Percentiles rank a stretch among this genome's conserved stretches.
Conservation (phyloP, 495 filamentous ascomycete genomes). For the Penicillium subrubescens region DNA sequence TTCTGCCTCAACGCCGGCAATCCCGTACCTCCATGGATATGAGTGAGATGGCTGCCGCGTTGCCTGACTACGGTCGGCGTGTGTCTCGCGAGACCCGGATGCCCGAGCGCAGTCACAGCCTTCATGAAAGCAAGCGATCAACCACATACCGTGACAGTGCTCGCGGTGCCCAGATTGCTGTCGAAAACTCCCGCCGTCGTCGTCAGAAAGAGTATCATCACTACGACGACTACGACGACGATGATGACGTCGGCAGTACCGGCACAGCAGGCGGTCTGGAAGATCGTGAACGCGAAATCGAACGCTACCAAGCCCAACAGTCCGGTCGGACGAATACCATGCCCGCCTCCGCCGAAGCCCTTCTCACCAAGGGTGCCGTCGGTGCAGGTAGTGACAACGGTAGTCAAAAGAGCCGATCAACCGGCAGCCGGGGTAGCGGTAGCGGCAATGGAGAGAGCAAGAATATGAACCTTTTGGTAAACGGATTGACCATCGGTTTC, state of each 20-base stretch:
- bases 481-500: slow-evolving; percentile 48
- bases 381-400: slow-evolving; percentile 44
- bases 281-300: slow-evolving; percentile 32
- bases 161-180: slow-evolving; percentile 34
- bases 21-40: slow-evolving; percentile 38
- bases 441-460: slow-evolving; percentile 41
- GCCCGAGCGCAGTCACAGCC: slow-evolving; percentile 41
- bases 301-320: slow-evolving; percentile 44
- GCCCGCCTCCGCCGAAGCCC: slow-evolving; percentile 40
- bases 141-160: slow-evolving; percentile 37
- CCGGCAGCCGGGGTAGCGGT: slow-evolving; percentile 48
- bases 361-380: slow-evolving; percentile 32
- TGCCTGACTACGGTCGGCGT: slow-evolving; percentile 37
- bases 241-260: neutral
- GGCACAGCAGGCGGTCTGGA: slow-evolving; percentile 24
- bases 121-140: slow-evolving; percentile 31
- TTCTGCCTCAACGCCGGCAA: slow-evolving; percentile 34
- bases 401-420: slow-evolving; percentile 49
- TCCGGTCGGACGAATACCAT: slow-evolving; percentile 29
- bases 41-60: slow-evolving; percentile 32
- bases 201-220: slow-evolving; percentile 34
- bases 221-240: slow-evolving; percentile 21
- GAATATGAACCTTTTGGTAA: slow-evolving; percentile 46
- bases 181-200: slow-evolving; percentile 40
- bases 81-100: slow-evolving; percentile 32